Conservation (phyloP, 1,139 yeast genomes). For the Yamadazyma sp. region DNA sequence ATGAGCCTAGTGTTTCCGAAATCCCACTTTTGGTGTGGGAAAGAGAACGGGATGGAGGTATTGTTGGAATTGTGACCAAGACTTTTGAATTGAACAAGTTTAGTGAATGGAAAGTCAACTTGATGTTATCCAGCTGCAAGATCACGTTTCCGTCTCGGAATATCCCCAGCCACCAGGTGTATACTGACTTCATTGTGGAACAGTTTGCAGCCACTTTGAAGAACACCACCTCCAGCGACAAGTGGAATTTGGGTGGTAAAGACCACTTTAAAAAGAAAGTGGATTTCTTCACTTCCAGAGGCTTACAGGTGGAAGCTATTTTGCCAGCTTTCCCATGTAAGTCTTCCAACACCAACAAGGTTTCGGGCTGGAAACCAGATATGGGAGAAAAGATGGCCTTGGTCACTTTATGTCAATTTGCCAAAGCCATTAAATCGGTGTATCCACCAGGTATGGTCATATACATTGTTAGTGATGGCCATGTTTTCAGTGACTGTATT, state of each 20-base stretch:
- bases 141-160: slow-evolving; percentile 7
- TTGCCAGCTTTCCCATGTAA: slow-evolving; percentile 68
- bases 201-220: slow-evolving; percentile 45
- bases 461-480: slow-evolving; percentile 64
- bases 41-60: slow-evolving; percentile 13
- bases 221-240: slow-evolving; percentile 46
- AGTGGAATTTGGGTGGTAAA: slow-evolving; percentile 50
- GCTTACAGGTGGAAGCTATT: slow-evolving; percentile 51
- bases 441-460: slow-evolving; percentile 57
- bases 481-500: slow-evolving; percentile 63
- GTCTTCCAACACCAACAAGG: slow-evolving; percentile 56
- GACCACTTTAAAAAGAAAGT: slow-evolving; percentile 39
- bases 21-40: slow-evolving; percentile 22
- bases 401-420: slow-evolving; percentile 30
- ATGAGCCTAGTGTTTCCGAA: slow-evolving; percentile 9
- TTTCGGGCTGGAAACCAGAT: slow-evolving; percentile 52
- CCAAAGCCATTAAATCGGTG: slow-evolving; percentile 30
- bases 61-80: slow-evolving; percentile 31
- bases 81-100: slow-evolving; percentile 22
- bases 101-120: slow-evolving; percentile 35
- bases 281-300: slow-evolving; percentile 49
- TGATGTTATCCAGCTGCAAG: slow-evolving; percentile 20
- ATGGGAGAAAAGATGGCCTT: slow-evolving; percentile 43
- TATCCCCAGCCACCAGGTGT: neutral
- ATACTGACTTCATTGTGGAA: slow-evolving; percentile 19